These are phyloP conservation scores for Diaporthe humulicola DNA, from an alignment of 2,329 filamentous ascomycete species.

Conservation along the genomic window DNA sequence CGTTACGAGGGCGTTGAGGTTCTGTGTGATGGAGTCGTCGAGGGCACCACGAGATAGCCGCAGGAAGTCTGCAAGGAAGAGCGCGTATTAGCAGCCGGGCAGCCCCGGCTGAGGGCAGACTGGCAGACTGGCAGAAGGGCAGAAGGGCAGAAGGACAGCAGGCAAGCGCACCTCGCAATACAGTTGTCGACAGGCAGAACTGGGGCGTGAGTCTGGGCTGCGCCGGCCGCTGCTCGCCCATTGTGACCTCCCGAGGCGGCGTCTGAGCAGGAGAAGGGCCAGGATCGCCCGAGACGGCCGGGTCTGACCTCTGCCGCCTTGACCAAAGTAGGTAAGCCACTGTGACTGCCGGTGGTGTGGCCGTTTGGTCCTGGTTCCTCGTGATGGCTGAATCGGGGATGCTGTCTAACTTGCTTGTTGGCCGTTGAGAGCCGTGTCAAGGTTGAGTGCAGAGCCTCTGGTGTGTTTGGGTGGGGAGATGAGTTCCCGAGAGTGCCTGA, in stretches of 20 bases:
- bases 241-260: slow-evolving; percentile 50
- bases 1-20: slow-evolving; percentile 89
- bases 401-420: not conserved
- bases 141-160: not conserved
- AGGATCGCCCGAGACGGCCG: slow-evolving; percentile 51
- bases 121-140: too few relatives aligned
- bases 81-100: slow-evolving; percentile 13
- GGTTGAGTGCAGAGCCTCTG: not conserved
- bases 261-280: slow-evolving; percentile 30
- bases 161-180: slow-evolving; percentile 72
- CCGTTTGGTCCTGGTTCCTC: slow-evolving; percentile 39
- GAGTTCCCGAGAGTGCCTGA: not conserved
- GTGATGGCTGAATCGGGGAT: slow-evolving; percentile 44
- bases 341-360: slow-evolving; percentile 45
- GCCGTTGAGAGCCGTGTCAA: not conserved
- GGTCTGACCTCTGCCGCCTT: slow-evolving; percentile 52
- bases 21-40: slow-evolving; percentile 94
- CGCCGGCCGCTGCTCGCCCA: slow-evolving; percentile 60
- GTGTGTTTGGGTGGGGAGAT: not conserved
- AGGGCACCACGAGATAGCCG: slow-evolving; percentile 85
- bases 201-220: slow-evolving; percentile 74
- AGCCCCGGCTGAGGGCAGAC: too few relatives aligned
- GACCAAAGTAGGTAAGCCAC: slow-evolving; percentile 67
- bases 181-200: slow-evolving; percentile 81
- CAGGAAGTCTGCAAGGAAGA: slow-evolving; percentile 79